Conservation (phyloP, 1,284 basidiomycete species). For the Cutaneotrichosporon spelunceum region DNA sequence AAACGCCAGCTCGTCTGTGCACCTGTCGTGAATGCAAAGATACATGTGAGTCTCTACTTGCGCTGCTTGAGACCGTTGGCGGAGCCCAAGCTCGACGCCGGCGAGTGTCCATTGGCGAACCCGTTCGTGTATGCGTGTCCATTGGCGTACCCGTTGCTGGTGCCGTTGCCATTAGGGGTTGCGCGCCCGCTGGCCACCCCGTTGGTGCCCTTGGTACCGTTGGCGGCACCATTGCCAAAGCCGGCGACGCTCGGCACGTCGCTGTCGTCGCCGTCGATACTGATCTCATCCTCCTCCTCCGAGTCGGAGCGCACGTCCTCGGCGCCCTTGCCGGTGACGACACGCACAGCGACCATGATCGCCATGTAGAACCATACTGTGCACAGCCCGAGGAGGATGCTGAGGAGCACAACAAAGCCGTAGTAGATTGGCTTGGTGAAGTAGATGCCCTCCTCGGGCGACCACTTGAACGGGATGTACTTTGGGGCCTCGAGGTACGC, state of each 20-base stretch:
- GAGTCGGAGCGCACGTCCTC: conserved; percentile 83
- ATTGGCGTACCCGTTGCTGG: conserved; percentile 14
- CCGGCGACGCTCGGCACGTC: not conserved
- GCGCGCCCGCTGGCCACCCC: not conserved
- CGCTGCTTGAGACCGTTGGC: conserved; percentile 5
- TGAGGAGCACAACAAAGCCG: conserved; percentile 61
- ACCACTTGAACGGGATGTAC: conserved; percentile 60
- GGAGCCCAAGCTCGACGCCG: not conserved
- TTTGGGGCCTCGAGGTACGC: conserved; percentile 57
- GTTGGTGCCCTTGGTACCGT: conserved; percentile 7
- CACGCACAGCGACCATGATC: conserved; percentile 72
- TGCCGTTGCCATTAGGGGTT: not conserved
- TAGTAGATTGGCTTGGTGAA: conserved; percentile 55
- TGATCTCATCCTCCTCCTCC: conserved; percentile 52
- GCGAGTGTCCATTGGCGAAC: conserved; percentile 1
- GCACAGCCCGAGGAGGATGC: conserved; percentile 63
- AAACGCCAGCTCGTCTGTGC: not conserved
- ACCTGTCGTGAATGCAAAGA: not conserved
- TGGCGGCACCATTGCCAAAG: conserved; percentile 6
- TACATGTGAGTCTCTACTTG: conserved; percentile 3
- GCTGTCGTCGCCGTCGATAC: conserved; percentile 11
- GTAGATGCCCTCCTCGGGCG: conserved; percentile 61
- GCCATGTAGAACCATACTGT: conserved; percentile 84
- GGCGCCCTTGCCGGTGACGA: conserved; percentile 71
- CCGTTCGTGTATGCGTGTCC: conserved; percentile 7